These are phyloP conservation scores for Asterophora parasitica DNA, from an alignment of 768 basidiomycete genomes.

Conservation along the genomic window DNA sequence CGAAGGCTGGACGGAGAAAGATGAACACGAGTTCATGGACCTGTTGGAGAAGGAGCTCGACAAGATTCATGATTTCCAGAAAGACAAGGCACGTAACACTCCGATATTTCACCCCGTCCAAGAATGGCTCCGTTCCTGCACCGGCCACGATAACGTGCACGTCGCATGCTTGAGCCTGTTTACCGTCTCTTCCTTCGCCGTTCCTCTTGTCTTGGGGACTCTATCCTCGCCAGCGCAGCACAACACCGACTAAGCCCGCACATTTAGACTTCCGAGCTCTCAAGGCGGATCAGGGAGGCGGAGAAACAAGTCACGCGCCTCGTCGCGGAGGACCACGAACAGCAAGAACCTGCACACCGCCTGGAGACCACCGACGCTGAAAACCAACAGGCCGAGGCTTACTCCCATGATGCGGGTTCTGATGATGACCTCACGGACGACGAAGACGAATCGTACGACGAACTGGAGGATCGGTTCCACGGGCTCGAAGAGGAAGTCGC, in stretches of 20 bases:
- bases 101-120: not conserved
- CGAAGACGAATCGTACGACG: slow-evolving; percentile 57
- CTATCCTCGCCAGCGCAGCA: not conserved
- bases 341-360: slow-evolving; percentile 15
- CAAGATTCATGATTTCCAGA: slow-evolving; percentile 94
- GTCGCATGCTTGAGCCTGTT: not conserved
- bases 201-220: not conserved
- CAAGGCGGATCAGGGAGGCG: slow-evolving; percentile 74
- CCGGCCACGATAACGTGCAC: too few relatives aligned
- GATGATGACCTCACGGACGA: slow-evolving; percentile 55
- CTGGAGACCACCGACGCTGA: slow-evolving; percentile 43
- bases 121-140: not conserved
- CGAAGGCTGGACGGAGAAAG: slow-evolving; percentile 63
- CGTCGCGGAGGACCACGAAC: slow-evolving; percentile 50
- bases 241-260: not conserved
- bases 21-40: slow-evolving; percentile 77
- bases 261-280: slow-evolving; percentile 71
- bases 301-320: slow-evolving; percentile 78
- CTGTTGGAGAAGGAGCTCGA: slow-evolving; percentile 84
- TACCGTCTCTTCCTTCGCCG: not conserved
- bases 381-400: slow-evolving; percentile 45
- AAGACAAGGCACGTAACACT: slow-evolving; percentile 57
- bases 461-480: slow-evolving; percentile 82
- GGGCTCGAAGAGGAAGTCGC: slow-evolving; percentile 92
- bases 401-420: slow-evolving; percentile 62